Percentiles rank a stretch among this genome's conserved stretches.
phyloP scores from a whole-genome alignment of 768 basidiomycete species.

The Lactarius sanguifluus region DNA sequence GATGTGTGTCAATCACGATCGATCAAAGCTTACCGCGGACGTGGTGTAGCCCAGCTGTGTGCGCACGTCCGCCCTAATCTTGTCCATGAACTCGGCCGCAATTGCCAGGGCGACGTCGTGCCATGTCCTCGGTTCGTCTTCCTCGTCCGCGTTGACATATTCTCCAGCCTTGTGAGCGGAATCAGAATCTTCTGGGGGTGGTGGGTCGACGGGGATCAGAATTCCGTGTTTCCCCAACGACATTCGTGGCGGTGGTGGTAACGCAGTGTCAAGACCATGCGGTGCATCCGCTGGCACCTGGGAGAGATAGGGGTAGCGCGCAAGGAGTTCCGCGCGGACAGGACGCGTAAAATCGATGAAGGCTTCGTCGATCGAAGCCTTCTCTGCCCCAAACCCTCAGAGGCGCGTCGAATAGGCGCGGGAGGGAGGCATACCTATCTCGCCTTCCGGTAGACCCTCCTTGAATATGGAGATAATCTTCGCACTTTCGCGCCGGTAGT shows the following conservation, averaged over 20 bases:
- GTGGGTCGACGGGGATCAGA: conserved; percentile 55
- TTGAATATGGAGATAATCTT: conserved; percentile 86
- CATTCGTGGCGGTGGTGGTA: conserved; percentile 70
- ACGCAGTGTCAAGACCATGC: conserved; percentile 68
- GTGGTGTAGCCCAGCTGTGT: conserved; percentile 86
- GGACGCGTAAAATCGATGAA: conserved; percentile 89
- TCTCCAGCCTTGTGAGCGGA: neutral
- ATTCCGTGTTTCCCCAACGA: conserved; percentile 61
- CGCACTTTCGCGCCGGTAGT: conserved; percentile 85
- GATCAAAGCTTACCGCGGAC: conserved; percentile 66
- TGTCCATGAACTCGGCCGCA: conserved; percentile 83
- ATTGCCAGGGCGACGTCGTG: conserved; percentile 90
- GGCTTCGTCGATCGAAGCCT: conserved; percentile 96
- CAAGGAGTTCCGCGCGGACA: conserved; percentile 72
- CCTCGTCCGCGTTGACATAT: conserved; percentile 25
- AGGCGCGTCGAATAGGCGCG: neutral
- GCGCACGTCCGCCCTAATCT: conserved; percentile 65
- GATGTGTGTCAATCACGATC: neutral
- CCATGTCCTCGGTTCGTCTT: conserved; percentile 61
- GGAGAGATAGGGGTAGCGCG: conserved; percentile 74
- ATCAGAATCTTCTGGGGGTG: conserved; percentile 29
- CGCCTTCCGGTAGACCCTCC: conserved; percentile 71
- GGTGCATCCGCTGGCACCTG: conserved; percentile 67
- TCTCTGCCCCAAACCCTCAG: conserved; percentile 54
- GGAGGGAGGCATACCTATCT: conserved; percentile 62